These are phyloP conservation scores for Hypoxylon trugodes DNA, from an alignment of 495 filamentous ascomycete genomes.

Conservation along the genomic window DNA sequence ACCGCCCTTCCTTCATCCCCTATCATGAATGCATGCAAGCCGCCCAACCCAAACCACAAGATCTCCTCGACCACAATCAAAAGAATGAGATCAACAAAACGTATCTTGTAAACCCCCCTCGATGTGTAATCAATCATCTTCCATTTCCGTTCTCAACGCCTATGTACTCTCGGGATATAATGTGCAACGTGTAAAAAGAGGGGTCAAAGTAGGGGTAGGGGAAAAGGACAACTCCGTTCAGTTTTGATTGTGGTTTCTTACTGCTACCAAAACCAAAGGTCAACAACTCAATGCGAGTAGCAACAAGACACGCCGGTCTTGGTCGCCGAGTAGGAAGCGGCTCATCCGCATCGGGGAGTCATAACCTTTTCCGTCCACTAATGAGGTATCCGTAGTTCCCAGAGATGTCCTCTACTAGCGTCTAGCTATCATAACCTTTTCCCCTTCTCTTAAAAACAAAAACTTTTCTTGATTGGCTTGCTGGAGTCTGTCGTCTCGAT, in stretches of 20 bases:
- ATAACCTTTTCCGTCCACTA: no score
- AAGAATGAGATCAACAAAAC: slow-evolving; percentile 4
- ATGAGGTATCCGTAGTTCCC: no score
- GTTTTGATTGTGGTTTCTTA: neutral
- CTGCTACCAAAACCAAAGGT: neutral
- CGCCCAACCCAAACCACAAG: neutral
- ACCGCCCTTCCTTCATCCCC: neutral
- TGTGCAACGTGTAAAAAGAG: slow-evolving; percentile 7
- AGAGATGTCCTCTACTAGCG: no score
- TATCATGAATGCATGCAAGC: neutral
- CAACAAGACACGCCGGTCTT: no score
- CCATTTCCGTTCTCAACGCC: slow-evolving; percentile 21
- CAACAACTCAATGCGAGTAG: no score
- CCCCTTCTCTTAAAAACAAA: no score
- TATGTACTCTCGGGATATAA: slow-evolving; percentile 27
- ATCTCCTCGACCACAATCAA: neutral
- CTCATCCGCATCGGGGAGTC: no score
- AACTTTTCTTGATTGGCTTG: no score
- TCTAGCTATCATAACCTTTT: no score
- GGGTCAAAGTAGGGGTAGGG: no score
- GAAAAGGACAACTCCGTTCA: slow-evolving; percentile 3
- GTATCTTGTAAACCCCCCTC: slow-evolving; percentile 9
- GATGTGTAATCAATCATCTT: slow-evolving; percentile 2
- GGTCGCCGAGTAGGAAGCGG: no score
- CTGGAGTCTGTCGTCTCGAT: neutral